Base-by-base conservation (phyloP, 106 monocot species). In the Iris macrosiphon region DNA sequence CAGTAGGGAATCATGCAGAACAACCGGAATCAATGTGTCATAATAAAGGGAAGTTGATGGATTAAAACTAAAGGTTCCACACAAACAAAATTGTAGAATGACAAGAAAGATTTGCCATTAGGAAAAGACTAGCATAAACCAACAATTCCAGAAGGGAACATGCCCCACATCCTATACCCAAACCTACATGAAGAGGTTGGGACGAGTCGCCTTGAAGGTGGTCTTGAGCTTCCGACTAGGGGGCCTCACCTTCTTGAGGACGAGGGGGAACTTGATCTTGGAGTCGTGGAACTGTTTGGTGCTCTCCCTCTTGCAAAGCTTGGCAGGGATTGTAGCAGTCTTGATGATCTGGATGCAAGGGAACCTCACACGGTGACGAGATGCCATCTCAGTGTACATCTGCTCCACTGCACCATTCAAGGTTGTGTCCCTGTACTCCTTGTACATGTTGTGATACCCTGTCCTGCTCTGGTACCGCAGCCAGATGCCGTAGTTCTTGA, bases 381-480 rank as follows among this genome's bases (percentile, higher is more conserved):
- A 87, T 7, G 87, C 87, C 87, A 87, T 87, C 59, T 87, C 87
- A 14, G 65, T 81, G 74, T 87, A 87, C 81, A 87, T 87, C 27
- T 81, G 81, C 64, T 87, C 81, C 3, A 87, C 87, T 1, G 69
- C 78, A 15, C 87, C 87, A 25, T 87, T 87, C 41, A 87, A 49
- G 0, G 87, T 87, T 3, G 87, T 87, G 53, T 87, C 87, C 43
- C 81, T 65, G 73, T 72, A 88, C 57, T 88, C 88, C 67, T 88
- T 82, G 82, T 83, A 82, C 88, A 88, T 88, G 73, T 88, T 88
- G 67, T 83, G 88, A 45, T 88, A 88, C 2, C 82, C 88, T 0
- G 88, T 88, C 55, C 82, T 61, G 50, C 88, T 88, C 69, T 88
- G 88, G 52, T 88, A 88, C 17, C 88, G 67, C 27, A 88, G 63